Evolutionary conservation across 345 rosid species (phyloP), one percentile per base, ranked within the genome.

Genomic region (Aquilaria sinensis): DNA sequence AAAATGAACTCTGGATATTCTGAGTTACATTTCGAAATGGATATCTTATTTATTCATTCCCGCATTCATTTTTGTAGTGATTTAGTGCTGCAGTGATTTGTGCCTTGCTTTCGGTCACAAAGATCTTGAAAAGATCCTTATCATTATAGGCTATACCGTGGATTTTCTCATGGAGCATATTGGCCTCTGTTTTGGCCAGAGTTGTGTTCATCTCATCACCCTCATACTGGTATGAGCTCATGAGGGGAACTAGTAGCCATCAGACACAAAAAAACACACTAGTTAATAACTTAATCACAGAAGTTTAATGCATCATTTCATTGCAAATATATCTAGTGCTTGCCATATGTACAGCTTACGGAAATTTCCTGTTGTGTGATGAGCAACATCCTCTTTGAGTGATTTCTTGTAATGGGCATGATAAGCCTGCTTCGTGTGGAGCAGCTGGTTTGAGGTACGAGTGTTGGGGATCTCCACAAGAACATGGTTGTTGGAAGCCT

Each of bases 391-490:
- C 74, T 87, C 94, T 74, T 87, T 90, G 53, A 87, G 73, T 0
- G 90, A 81, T 74, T 82, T 87, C 83, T 84, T 79, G 67, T 11
- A 87, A 23, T 67, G 80, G 66, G 82, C 82, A 74, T 82, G 90
- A 74, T 87, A 84, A n/a, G 83, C 90, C 65, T 74, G 85, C 70
- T 74, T 82, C 15, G 79, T 86, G 31, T 60, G 75, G 57, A 82
- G 77, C 12, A 87, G 68, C 62, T 84, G 81, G 12, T 74, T 50
- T 13, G 90, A 71, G 12, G 78, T 70, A 55, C 94, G 82, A 34
- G 94, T 75, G 74, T 90, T 84, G 61, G 90, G 85, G 43, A 81
- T 73, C 72, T 87, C 94, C 88, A 84, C 63, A 9, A 87, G 85
- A 13, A 87, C 90, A 68, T 68, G 90, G 69, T 84, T 87, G 80